Evolutionary conservation across 106 monocot genomes (phyloP), one percentile per base, ranked within the genome.

Genomic region (Amphibolis antarctica): DNA sequence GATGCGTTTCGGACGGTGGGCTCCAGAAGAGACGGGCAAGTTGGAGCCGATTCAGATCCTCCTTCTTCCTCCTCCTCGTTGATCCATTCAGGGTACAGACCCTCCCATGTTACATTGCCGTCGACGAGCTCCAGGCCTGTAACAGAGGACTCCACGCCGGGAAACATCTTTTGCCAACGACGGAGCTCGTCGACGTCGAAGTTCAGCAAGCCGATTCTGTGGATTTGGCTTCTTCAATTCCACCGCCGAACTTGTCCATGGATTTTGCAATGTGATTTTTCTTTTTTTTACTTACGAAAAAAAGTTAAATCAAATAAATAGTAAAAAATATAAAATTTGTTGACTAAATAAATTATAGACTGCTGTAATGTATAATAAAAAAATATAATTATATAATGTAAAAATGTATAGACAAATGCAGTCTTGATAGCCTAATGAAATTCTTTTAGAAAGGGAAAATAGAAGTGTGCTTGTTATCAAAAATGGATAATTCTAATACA

Each of bases 51-150:
- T n/a, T n/a, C n/a, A n/a, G n/a, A n/a, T n/a, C n/a, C n/a, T n/a
- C n/a, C 80, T 11, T 62, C 80, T 59, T 82, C 73, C 65, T 80
- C 82, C 70, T 85, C 88, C 66, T 93, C 92, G 42, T 93, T 85
- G 15, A 93, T 93, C 92, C 92, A 93, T 69, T 88, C 88, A n/a
- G 92, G 92, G 74, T 88, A 93, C 5, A 93, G 69, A 47, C 60
- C 71, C 25, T 82, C 85, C 92, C 92, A 93, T 20, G 80, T 85
- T 2, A 88, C 44, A 58, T 76, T 80, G 22, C 45, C 47, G 4
- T 60, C 21, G 5, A 59, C 79, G 49, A 63, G 62, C 13, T 79
- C 77, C 5, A 87, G 61, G 23, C 30, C 70, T 18, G 82, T 55
- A 22, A 46, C 43, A 59, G 59, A 22, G 44, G 71, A 43, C 10